Conservation (phyloP, 2,329 filamentous ascomycete genomes). For the Colletotrichum sp. region DNA sequence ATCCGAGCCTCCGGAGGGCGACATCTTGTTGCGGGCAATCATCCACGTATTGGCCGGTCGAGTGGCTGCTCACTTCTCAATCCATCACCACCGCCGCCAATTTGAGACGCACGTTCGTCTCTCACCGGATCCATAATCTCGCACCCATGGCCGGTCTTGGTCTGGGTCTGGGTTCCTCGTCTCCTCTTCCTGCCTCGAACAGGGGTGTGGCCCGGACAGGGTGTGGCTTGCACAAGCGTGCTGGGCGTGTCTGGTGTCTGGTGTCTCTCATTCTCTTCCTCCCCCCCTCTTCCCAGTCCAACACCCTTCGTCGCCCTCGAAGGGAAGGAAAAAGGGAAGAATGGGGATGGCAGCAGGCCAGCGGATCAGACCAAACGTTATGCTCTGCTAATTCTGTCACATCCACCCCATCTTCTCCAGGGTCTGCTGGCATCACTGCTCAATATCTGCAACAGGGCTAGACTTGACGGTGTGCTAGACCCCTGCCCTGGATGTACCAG, state of each 20-base stretch:
- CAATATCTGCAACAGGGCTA: constrained; percentile 45
- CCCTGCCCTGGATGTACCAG: constrained; percentile 38
- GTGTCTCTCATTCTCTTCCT: not conserved
- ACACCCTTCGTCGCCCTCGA: not conserved
- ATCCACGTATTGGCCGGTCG: constrained; percentile 2
- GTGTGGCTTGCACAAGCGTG: constrained; percentile 15
- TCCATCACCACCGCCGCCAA: constrained; percentile 15
- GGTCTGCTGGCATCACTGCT: constrained; percentile 22
- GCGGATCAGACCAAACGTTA: constrained; percentile 37
- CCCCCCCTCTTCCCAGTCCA: constrained; percentile 5
- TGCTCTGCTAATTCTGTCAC: constrained; percentile 38
- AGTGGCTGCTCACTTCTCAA: constrained; percentile 19
- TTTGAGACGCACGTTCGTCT: constrained; percentile 20
- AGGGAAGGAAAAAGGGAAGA: not conserved
- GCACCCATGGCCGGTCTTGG: constrained; percentile 12
- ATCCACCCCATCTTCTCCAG: constrained; percentile 35
- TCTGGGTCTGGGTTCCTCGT: constrained; percentile 9
- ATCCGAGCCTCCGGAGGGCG: not conserved
- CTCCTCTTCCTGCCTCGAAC: constrained; percentile 17
- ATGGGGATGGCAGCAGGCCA: constrained; percentile 30
- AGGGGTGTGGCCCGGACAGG: constrained; percentile 17
- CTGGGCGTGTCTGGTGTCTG: constrained; percentile 15
- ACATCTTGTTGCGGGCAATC: not conserved
- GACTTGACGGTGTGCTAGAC: constrained; percentile 37
- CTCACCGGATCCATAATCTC: constrained; percentile 22